Conservation (phyloP, 2,329 filamentous ascomycete genomes). For the Didymosphaeria variabile region DNA sequence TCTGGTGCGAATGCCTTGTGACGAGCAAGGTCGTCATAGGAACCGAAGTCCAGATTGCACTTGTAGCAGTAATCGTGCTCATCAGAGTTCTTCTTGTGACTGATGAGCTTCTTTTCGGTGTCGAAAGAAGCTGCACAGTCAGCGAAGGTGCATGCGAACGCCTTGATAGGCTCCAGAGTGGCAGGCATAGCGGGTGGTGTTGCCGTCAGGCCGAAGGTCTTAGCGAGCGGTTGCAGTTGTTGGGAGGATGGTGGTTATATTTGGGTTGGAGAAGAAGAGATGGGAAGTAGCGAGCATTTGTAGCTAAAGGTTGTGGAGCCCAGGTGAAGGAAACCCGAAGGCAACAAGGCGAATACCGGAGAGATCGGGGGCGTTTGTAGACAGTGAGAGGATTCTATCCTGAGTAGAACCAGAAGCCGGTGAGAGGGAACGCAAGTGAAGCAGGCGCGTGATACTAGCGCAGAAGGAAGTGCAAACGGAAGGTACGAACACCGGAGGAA, state of each 20-base stretch:
- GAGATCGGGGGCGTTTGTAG: not conserved
- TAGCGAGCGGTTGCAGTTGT: not conserved
- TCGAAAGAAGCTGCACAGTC: slow-evolving; percentile 59
- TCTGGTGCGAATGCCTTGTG: slow-evolving; percentile 55
- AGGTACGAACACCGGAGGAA: not conserved
- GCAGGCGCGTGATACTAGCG: not conserved
- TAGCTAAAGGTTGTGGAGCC: not conserved
- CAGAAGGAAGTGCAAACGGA: slow-evolving; percentile 7
- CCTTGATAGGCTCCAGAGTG: slow-evolving; percentile 30
- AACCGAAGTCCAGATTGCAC: slow-evolving; percentile 57
- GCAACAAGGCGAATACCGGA: not conserved
- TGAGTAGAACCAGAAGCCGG: not conserved
- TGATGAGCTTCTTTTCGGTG: slow-evolving; percentile 56
- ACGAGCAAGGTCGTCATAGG: slow-evolving; percentile 55
- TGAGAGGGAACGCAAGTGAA: not conserved
- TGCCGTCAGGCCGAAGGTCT: not conserved
- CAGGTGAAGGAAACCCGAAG: not conserved
- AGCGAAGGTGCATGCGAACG: slow-evolving; percentile 55
- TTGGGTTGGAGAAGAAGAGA: not conserved
- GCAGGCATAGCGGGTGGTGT: slow-evolving; percentile 33
- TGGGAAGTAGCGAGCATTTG: not conserved
- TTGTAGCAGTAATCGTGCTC: slow-evolving; percentile 58
- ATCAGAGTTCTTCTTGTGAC: slow-evolving; percentile 59
- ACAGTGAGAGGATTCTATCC: not conserved
- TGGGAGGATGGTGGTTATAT: not conserved